Percentiles rank a stretch among this genome's conserved stretches.
These are phyloP conservation scores for Osmozyma mogii DNA, from an alignment of 805 yeast genomes.

Conservation along the genomic window DNA sequence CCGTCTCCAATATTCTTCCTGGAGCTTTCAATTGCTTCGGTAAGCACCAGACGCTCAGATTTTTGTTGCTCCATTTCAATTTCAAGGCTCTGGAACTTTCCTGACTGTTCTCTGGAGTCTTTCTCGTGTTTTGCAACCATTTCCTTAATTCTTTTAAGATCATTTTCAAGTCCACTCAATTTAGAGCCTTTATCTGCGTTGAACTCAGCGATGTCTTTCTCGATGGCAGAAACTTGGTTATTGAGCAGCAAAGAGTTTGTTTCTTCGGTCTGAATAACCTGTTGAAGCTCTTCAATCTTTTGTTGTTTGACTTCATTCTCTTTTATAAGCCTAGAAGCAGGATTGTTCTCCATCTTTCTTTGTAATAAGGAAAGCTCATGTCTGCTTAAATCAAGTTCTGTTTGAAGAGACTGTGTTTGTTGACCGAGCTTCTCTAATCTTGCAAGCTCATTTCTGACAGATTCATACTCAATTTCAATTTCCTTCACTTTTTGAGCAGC, in stretches of 20 bases:
- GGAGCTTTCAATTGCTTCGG: constrained; percentile 28
- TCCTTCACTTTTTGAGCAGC: constrained; percentile 30
- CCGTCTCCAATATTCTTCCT: constrained; percentile 9
- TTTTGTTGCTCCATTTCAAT: constrained; percentile 63
- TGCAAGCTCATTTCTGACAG: constrained; percentile 32
- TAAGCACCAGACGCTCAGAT: constrained; percentile 43
- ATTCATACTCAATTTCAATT: constrained; percentile 36
- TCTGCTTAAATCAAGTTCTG: constrained; percentile 45
- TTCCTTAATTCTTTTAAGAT: constrained; percentile 31
- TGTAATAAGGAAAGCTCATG: constrained; percentile 54
- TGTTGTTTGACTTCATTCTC: constrained; percentile 37
- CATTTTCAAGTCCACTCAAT: constrained; percentile 53
- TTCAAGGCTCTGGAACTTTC: constrained; percentile 52
- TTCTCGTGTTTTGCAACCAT: constrained; percentile 33
- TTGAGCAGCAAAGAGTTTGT: constrained; percentile 21
- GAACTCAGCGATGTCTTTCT: constrained; percentile 77
- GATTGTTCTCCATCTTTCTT: constrained; percentile 47
- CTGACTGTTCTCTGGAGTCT: constrained; percentile 39
- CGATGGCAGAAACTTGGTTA: constrained; percentile 44
- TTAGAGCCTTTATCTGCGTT: constrained; percentile 73
- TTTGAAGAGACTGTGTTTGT: constrained; percentile 49
- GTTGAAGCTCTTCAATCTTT: constrained; percentile 39
- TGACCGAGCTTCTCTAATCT: constrained; percentile 37
- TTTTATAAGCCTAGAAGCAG: constrained; percentile 47
- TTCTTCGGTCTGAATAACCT: constrained; percentile 29